Percentiles rank a stretch among this genome's conserved stretches.
Conservation (phyloP, 805 yeast species). For the Schizosaccharomyces lindneri region DNA sequence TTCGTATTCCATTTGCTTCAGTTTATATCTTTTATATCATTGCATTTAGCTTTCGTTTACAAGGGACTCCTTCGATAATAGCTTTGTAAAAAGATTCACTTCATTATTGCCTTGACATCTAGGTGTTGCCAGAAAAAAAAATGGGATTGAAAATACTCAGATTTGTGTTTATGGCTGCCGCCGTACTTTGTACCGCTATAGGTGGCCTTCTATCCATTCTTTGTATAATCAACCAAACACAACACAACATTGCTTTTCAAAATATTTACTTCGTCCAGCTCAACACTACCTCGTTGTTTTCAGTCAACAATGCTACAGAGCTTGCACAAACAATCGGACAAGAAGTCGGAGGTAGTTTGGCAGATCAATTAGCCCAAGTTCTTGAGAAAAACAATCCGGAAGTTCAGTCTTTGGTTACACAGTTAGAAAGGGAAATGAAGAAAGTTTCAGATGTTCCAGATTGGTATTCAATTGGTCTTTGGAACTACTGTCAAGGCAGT, state of each 20-base stretch:
- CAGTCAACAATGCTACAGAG: background rate
- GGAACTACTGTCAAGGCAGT: conserved; percentile 36
- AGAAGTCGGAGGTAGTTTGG: background rate
- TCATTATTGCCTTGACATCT: background rate
- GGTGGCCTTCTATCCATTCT: background rate
- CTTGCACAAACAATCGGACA: background rate
- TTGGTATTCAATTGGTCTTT: conserved; percentile 30
- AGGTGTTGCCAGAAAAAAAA: background rate
- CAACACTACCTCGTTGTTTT: background rate
- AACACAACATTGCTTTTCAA: background rate
- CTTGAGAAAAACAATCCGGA: background rate
- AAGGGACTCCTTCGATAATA: too few species aligned
- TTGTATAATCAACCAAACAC: background rate
- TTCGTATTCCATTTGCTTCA: too few species aligned
- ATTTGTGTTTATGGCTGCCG: background rate
- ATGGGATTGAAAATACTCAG: background rate
- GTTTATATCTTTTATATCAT: too few species aligned
- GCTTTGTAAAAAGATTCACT: too few species aligned
- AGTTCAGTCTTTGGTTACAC: background rate
- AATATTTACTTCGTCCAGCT: background rate
- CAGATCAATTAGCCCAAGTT: background rate
- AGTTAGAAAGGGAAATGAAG: background rate
- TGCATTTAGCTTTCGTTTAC: too few species aligned
- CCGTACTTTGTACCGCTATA: background rate
- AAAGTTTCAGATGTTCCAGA: conserved; percentile 15